Evolutionary conservation across 768 basidiomycete genomes (phyloP).

Genomic region (Termitomyces bulborhizus): DNA sequence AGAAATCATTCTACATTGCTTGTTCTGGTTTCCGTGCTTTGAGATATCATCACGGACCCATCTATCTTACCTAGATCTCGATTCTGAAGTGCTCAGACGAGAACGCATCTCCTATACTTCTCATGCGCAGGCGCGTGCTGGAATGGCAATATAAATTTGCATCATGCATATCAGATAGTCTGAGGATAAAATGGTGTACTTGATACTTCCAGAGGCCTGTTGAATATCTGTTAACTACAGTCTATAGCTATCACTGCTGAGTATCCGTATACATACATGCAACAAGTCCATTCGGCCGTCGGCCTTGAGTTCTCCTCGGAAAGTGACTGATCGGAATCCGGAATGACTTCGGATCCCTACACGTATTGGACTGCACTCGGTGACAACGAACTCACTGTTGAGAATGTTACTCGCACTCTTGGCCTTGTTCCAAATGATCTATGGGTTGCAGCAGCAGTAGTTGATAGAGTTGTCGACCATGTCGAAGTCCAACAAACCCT

Average conservation of each 20-base stretch:
- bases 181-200: background rate
- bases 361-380: constrained; percentile 50
- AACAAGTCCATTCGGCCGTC: no score
- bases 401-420: constrained; percentile 42
- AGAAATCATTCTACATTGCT: constrained; percentile 11
- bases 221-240: no score
- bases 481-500: constrained; percentile 48
- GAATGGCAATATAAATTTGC: background rate
- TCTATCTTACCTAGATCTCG: constrained; percentile 18
- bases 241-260: no score
- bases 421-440: constrained; percentile 54
- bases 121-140: constrained; percentile 14
- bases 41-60: constrained; percentile 13
- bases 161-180: background rate
- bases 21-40: constrained; percentile 2
- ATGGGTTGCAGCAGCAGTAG: constrained; percentile 74
- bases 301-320: constrained; percentile 2
- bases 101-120: constrained; percentile 15
- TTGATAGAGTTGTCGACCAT: constrained; percentile 61
- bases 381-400: constrained; percentile 52
- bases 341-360: constrained; percentile 37
- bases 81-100: constrained; percentile 42
- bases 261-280: no score
- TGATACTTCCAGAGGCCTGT: no score
- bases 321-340: constrained; percentile 15